Evolutionary conservation across 1,284 basidiomycete genomes (phyloP), one percentile per base, ranked within the genome.

Genomic region (Cryptococcus floricola): DNA sequence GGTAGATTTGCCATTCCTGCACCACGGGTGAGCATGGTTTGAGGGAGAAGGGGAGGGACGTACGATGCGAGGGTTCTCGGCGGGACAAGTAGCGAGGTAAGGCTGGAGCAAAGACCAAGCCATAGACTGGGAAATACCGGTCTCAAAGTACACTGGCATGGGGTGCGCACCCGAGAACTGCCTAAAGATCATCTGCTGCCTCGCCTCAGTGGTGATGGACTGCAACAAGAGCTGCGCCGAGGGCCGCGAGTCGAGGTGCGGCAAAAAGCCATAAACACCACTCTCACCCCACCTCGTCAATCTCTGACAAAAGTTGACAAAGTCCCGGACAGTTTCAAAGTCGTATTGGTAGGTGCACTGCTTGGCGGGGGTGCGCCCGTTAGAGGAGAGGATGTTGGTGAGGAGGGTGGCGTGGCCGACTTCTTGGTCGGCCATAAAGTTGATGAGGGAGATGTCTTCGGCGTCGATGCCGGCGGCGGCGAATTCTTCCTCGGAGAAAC

Each of bases 141-240:
- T 58, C 54, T 71, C 71, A 55, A 76, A 75, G 66, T 66, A 72
- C 39, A 83, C 81, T 4, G 84, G 82, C 81, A 84, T 83, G 1
- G 84, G 84, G 78, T 84, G 84, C 1, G 68, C 64, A 27, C 85
- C 84, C 56, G 83, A 80, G 50, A 86, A 81, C 67, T 87, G 85
- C 13, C 85, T 73, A 78, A 87, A 85, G 47, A 81, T 78, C 81
- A 85, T 82, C 74, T 87, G 83, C 71, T 87, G 85, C 12, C 85
- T 77, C 37, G 78, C 82, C 72, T 87, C 85, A n/a, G 82, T 84
- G 0, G 84, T 80, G 62, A 87, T 84, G 5, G 81, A 79, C 67
- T 87, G 82, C 3, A 83, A 69, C 12, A 87, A 73, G 10, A 87
- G 72, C 50, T 81, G 76, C 1, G 85, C 85, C 3, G 81, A 70